phyloP scores from a whole-genome alignment of 192 early-diverging fungal genomes.

The Oehlia diaphana region DNA sequence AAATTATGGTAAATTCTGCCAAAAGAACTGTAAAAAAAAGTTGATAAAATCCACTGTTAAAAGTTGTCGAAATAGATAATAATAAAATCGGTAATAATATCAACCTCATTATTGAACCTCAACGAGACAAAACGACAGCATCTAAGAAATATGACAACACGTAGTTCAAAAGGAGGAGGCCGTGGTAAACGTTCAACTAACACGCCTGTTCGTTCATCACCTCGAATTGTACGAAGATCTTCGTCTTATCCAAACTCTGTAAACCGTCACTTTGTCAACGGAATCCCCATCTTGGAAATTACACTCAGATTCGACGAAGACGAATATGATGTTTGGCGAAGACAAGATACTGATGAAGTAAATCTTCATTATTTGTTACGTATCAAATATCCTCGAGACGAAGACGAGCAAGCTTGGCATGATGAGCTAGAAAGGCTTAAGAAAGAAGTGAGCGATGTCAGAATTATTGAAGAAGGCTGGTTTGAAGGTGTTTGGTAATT shows the following conservation, averaged over 20 bases:
- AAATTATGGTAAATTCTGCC: no score
- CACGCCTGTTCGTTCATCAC: conserved; percentile 27
- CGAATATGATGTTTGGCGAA: conserved; percentile 30
- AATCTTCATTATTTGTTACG: conserved; percentile 32
- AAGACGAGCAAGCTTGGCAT: conserved; percentile 21
- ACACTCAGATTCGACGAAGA: conserved; percentile 31
- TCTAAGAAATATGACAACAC: conserved; percentile 4
- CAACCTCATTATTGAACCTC: no score
- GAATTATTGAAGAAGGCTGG: conserved; percentile 30
- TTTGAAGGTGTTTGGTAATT: conserved; percentile 33
- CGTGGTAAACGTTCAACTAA: conserved; percentile 12
- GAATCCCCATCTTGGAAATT: conserved; percentile 29
- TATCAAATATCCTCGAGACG: conserved; percentile 30
- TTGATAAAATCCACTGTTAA: no score
- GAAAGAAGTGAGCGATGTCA: conserved; percentile 9
- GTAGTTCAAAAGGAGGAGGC: conserved; percentile 16
- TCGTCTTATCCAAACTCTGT: conserved; percentile 26
- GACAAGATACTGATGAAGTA: conserved; percentile 32
- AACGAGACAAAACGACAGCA: neutral
- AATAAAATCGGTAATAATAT: no score
- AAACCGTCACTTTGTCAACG: conserved; percentile 25
- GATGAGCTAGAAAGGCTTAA: conserved; percentile 29
- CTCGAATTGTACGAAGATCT: conserved; percentile 19
- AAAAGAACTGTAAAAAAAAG: no score
- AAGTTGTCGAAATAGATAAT: no score